These are phyloP conservation scores for Populus nigra DNA, from an alignment of 345 rosid genomes.

Conservation along the genomic window DNA sequence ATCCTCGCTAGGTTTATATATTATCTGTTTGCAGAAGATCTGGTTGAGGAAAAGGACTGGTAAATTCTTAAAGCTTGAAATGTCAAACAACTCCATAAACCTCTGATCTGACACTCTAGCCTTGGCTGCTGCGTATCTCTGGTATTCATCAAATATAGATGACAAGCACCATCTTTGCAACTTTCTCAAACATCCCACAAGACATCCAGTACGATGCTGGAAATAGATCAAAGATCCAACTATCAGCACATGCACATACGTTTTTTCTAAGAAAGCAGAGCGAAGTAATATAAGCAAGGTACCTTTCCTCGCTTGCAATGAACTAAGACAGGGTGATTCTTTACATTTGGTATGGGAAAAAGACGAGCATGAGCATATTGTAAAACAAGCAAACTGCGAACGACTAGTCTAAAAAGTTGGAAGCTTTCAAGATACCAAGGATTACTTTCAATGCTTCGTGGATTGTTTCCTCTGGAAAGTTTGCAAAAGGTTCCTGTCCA, in stretches of 20 bases:
- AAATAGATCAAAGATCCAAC: neutral
- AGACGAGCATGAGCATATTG: conserved; percentile 7
- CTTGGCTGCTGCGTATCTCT: conserved; percentile 63
- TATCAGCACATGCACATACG: neutral
- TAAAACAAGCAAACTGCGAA: neutral
- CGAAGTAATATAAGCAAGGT: neutral
- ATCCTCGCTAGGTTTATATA: neutral
- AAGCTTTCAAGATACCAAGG: conserved; percentile 42
- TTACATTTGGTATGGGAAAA: conserved; percentile 37
- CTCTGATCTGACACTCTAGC: conserved; percentile 68
- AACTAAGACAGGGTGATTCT: conserved; percentile 67
- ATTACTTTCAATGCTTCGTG: conserved; percentile 64
- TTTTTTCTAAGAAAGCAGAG: neutral
- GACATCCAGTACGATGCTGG: conserved; percentile 79
- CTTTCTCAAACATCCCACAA: conserved; percentile 73
- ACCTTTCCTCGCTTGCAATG: conserved; percentile 92
- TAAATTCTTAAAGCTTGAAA: conserved; percentile 46
- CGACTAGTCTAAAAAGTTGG: neutral
- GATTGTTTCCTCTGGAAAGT: conserved; percentile 63
- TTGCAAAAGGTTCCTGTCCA: conserved; percentile 70
- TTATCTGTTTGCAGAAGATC: conserved; percentile 28
- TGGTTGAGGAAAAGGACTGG: conserved; percentile 38
- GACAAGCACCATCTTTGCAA: conserved; percentile 77
- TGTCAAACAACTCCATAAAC: conserved; percentile 64
- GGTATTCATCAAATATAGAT: conserved; percentile 75